A percentile compares a stretch with the other conserved stretches of the same genome.
These are phyloP conservation scores for Phylloporus arenicola DNA, from an alignment of 768 basidiomycete species.

Conservation along the genomic window DNA sequence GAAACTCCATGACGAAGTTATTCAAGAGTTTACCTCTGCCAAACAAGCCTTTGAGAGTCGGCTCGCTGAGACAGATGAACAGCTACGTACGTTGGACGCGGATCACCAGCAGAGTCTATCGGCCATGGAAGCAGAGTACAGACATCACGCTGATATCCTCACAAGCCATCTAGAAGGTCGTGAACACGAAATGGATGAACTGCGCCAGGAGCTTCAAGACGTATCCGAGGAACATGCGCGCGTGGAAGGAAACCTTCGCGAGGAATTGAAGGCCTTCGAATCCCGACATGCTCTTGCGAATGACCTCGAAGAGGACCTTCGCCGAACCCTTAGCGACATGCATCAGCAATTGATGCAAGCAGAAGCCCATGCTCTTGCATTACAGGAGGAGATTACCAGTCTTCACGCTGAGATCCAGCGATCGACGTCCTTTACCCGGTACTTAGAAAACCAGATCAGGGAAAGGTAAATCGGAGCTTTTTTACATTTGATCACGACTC, in stretches of 20 bases:
- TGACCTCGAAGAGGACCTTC: constrained; percentile 32
- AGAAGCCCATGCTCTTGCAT: constrained; percentile 29
- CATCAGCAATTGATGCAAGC: constrained; percentile 40
- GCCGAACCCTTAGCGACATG: constrained; percentile 32
- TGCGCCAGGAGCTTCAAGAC: constrained; percentile 37
- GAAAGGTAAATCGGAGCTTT: constrained; percentile 45
- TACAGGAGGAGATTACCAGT: constrained; percentile 48
- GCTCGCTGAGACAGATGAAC: constrained; percentile 23
- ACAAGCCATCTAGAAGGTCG: constrained; percentile 36
- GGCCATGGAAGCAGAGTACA: constrained; percentile 32
- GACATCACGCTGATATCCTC: constrained; percentile 31
- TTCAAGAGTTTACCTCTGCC: constrained; percentile 19
- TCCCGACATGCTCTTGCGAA: constrained; percentile 28
- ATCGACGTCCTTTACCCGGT: constrained; percentile 52
- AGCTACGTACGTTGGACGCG: constrained; percentile 24
- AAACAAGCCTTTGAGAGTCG: constrained; percentile 30
- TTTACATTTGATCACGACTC: background rate
- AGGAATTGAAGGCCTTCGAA: constrained; percentile 25
- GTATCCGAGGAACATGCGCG: constrained; percentile 31
- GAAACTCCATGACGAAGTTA: constrained; percentile 18
- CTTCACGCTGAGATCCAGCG: constrained; percentile 65
- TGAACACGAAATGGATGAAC: constrained; percentile 27
- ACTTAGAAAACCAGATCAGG: constrained; percentile 57
- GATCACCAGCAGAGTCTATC: constrained; percentile 15
- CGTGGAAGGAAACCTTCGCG: constrained; percentile 27